Evolutionary conservation across 441 rosid species (phyloP).

Genomic region (Erysimum cheiri): DNA sequence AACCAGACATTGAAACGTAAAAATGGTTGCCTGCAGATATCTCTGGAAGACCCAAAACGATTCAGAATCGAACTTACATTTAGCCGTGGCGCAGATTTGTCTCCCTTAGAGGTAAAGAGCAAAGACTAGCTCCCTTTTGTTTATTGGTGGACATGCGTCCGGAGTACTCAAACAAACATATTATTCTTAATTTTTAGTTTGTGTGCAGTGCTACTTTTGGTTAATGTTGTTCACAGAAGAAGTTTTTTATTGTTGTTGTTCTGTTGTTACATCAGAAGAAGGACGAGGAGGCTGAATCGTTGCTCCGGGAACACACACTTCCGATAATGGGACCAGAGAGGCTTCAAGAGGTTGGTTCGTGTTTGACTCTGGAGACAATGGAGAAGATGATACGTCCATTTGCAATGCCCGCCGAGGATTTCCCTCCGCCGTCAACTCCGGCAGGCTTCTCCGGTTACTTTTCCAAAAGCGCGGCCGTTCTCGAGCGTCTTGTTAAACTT

Average conservation of each 20-base stretch:
- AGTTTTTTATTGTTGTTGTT: not conserved
- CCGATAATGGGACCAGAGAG: constrained; percentile 99
- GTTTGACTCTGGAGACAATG: constrained; percentile 86
- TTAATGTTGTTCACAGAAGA: not conserved
- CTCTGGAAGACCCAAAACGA: constrained; percentile 90
- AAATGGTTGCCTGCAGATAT: constrained; percentile 52
- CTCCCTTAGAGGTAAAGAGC: constrained; percentile 90
- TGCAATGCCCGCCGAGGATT: constrained; percentile 99
- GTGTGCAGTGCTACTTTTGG: not conserved
- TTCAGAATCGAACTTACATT: constrained; percentile 92
- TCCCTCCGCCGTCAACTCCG: constrained; percentile 92
- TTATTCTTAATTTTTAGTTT: not conserved
- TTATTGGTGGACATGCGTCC: not conserved
- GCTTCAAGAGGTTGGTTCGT: constrained; percentile 94
- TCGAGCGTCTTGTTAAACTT: constrained; percentile 95
- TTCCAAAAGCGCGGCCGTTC: constrained; percentile 92
- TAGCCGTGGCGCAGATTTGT: constrained; percentile 99
- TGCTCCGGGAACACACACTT: constrained; percentile 94
- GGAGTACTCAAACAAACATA: not conserved
- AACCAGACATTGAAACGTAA: constrained; percentile 7
- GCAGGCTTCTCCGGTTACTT: constrained; percentile 98
- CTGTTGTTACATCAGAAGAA: constrained; percentile 47
- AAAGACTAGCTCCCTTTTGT: constrained; percentile 45
- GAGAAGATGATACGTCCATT: constrained; percentile 92
- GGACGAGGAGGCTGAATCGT: constrained; percentile 75